These are phyloP conservation scores for Umbilicus rupestris DNA, from an alignment of 164 flowering plant species.

Conservation along the genomic window DNA sequence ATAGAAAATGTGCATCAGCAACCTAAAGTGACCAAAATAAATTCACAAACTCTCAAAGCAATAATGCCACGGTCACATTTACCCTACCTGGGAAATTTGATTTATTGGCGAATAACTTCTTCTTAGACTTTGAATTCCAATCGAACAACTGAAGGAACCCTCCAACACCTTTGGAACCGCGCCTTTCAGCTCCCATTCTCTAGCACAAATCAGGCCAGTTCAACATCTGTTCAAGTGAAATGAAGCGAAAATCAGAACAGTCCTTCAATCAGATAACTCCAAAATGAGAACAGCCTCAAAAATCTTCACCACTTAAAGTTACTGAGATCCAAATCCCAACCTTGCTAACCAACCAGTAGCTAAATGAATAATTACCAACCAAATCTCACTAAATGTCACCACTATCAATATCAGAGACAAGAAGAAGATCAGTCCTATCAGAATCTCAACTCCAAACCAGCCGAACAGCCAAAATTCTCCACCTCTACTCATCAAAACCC, in stretches of 20 bases:
- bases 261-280: background rate
- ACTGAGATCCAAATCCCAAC: too few relatives aligned
- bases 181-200: conserved; percentile 58
- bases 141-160: conserved; percentile 86
- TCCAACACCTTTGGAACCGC: conserved; percentile 52
- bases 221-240: background rate
- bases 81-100: conserved; percentile 55
- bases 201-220: conserved; percentile 11
- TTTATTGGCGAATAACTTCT: conserved; percentile 71
- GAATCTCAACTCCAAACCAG: background rate
- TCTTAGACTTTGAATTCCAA: conserved; percentile 82
- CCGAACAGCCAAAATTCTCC: background rate
- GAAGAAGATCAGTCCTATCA: background rate
- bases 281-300: background rate
- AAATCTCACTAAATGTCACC: background rate
- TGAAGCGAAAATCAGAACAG: background rate
- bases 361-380: background rate
- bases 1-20: background rate
- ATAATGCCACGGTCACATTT: background rate
- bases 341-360: too few relatives aligned
- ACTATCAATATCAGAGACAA: background rate
- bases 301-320: too few relatives aligned
- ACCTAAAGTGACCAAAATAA: background rate
- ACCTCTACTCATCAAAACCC: background rate
- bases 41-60: background rate